Percentiles rank a stretch among this genome's conserved stretches.
phyloP scores from a whole-genome alignment of 805 yeast species.

The Saturnispora zaruensis region DNA sequence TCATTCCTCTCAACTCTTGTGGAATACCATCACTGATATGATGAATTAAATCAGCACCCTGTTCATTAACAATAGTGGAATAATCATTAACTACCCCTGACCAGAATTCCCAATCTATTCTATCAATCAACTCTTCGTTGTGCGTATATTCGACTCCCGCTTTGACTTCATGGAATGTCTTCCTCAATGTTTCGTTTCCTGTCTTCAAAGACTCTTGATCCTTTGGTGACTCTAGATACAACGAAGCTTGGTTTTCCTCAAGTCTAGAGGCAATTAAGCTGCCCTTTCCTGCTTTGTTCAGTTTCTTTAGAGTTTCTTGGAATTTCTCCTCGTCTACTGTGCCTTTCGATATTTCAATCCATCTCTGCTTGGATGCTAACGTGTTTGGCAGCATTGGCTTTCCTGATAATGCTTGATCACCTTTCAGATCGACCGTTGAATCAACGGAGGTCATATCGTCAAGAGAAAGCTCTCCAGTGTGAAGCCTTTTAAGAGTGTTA shows the following conservation, averaged over 20 bases:
- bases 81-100: conserved; percentile 71
- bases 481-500: not conserved
- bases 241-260: conserved; percentile 45
- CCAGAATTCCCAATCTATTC: conserved; percentile 85
- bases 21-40: conserved; percentile 78
- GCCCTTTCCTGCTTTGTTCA: conserved; percentile 34
- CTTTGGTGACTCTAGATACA: conserved; percentile 39
- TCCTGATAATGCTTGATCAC: not conserved
- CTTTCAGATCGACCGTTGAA: conserved; percentile 2
- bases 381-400: not conserved
- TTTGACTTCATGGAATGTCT: conserved; percentile 39
- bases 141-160: conserved; percentile 36
- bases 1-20: conserved; percentile 71
- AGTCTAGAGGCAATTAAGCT: conserved; percentile 55
- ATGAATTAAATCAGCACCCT: conserved; percentile 49
- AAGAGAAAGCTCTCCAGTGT: conserved; percentile 1
- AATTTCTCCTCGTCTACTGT: conserved; percentile 6
- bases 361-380: conserved; percentile 11
- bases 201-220: conserved; percentile 44
- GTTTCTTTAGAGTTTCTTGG: conserved; percentile 6
- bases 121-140: conserved; percentile 24
- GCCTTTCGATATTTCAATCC: conserved; percentile 21
- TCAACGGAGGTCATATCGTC: conserved; percentile 12
- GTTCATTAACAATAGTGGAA: conserved; percentile 51
- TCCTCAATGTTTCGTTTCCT: conserved; percentile 38